These are phyloP conservation scores for Phaffomyces antillensis DNA, from an alignment of 805 yeast genomes.

Conservation along the genomic window DNA sequence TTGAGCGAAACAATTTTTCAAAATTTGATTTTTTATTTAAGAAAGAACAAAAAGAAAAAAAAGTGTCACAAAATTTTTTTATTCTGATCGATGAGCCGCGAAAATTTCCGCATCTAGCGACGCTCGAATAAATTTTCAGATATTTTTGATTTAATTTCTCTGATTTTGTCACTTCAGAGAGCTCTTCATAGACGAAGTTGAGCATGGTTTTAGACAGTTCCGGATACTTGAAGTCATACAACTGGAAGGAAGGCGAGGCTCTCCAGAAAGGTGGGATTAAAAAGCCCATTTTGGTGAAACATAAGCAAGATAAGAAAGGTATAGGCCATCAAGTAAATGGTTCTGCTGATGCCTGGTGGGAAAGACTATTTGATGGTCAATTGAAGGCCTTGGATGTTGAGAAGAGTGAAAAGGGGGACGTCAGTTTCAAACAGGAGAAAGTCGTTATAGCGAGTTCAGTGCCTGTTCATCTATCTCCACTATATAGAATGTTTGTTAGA, in stretches of 20 bases:
- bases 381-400: constrained; percentile 66
- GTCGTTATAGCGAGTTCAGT: constrained; percentile 40
- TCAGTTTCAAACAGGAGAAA: constrained; percentile 49
- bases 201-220: constrained; percentile 52
- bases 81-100: constrained; percentile 3
- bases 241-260: constrained; percentile 93
- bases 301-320: constrained; percentile 86
- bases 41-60: no score
- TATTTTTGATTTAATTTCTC: neutral
- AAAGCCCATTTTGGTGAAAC: constrained; percentile 83
- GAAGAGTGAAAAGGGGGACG: constrained; percentile 20
- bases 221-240: constrained; percentile 65
- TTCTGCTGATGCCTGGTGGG: constrained; percentile 92
- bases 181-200: no score
- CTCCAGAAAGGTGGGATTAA: constrained; percentile 70
- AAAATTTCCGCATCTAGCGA: constrained; percentile 9
- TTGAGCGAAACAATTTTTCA: neutral
- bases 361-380: constrained; percentile 88
- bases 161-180: no score
- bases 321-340: constrained; percentile 62
- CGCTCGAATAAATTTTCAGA: neutral
- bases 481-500: constrained; percentile 78
- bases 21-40: neutral
- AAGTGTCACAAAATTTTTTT: neutral
- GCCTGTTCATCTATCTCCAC: constrained; percentile 54